Percentiles rank a stretch among this genome's conserved stretches.
phyloP scores from a whole-genome alignment of 176 grass and related monocot species.

The Poa pratensis region DNA sequence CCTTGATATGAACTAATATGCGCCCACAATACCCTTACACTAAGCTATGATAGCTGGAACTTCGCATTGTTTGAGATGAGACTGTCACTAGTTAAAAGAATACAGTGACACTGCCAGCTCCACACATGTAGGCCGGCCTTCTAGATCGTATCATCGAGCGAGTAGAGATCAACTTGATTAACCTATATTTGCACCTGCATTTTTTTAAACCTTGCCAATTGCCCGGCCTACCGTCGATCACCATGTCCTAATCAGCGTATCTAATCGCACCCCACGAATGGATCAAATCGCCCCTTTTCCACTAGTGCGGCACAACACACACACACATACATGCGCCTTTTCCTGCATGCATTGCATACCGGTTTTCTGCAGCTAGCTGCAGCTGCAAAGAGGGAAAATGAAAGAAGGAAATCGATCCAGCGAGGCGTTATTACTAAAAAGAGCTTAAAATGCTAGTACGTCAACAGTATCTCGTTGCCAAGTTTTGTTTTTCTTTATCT shows the following conservation, averaged over 20 bases:
- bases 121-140: background rate
- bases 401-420: background rate
- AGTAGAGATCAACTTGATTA: slow-evolving; percentile 5
- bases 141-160: slow-evolving; percentile 9
- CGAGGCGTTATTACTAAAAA: background rate
- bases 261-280: slow-evolving; percentile 51
- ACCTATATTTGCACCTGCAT: background rate
- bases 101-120: background rate
- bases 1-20: slow-evolving; percentile 42
- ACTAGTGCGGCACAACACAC: slow-evolving; percentile 25
- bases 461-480: slow-evolving; percentile 34
- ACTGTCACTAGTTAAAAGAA: background rate
- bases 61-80: background rate
- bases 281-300: slow-evolving; percentile 41
- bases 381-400: background rate
- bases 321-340: slow-evolving; percentile 26
- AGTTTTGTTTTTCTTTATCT: background rate
- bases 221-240: slow-evolving; percentile 31
- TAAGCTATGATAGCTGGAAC: slow-evolving; percentile 10
- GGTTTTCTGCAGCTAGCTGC: no score
- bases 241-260: slow-evolving; percentile 55
- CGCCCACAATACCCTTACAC: slow-evolving; percentile 23
- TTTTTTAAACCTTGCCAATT: slow-evolving; percentile 9
- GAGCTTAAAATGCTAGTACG: background rate
- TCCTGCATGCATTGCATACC: slow-evolving; percentile 24